phyloP scores from a whole-genome alignment of 306 rosid genomes.

The Castanea sativa region DNA sequence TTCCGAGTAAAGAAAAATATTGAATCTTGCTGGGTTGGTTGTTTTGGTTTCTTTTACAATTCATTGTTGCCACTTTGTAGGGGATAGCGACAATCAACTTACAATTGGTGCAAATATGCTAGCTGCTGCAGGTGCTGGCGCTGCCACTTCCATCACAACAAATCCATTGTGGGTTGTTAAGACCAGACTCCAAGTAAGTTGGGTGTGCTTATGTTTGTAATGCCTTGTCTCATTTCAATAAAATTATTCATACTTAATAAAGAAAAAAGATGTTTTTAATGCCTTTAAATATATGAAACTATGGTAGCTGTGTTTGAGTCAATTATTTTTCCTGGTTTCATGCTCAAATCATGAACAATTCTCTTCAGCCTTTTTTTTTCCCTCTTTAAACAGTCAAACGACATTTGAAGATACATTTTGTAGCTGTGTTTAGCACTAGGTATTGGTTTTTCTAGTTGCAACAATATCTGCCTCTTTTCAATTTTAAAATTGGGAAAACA shows the following conservation, averaged over 20 bases:
- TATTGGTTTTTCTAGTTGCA: no score
- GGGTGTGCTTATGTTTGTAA: slow-evolving; percentile 4
- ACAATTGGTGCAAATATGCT: slow-evolving; percentile 63
- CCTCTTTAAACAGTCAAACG: no score
- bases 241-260: no score
- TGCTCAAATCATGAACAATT: not conserved
- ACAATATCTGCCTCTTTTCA: not conserved
- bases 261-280: not conserved
- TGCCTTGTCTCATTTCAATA: not conserved
- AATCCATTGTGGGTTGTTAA: slow-evolving; percentile 99
- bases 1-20: slow-evolving; percentile 7
- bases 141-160: slow-evolving; percentile 75
- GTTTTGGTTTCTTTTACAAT: slow-evolving; percentile 4
- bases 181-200: slow-evolving; percentile 95
- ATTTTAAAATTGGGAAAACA: not conserved
- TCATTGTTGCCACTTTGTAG: slow-evolving; percentile 20
- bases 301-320: not conserved
- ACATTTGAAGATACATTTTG: no score
- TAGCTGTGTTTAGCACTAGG: no score
- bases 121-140: slow-evolving; percentile 98
- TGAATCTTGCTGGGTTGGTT: slow-evolving; percentile 8
- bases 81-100: slow-evolving; percentile 49
- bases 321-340: not conserved
- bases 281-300: not conserved
- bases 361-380: not conserved